Evolutionary conservation across 768 basidiomycete species (phyloP).

Genomic region (Russula sp.): DNA sequence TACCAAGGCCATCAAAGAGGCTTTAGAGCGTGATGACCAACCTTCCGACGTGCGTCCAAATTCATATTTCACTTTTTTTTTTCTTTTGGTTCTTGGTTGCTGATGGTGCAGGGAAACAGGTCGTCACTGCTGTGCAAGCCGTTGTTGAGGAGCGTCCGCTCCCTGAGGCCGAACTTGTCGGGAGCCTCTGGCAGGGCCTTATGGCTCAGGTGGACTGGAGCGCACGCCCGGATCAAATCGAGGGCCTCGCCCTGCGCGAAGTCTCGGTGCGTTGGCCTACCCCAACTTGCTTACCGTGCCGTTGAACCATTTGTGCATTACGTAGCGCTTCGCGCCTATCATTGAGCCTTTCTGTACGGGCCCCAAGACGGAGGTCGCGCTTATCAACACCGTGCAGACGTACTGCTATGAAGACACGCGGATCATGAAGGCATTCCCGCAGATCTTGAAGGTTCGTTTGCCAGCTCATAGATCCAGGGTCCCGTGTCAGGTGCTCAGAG

Average conservation of each 20-base stretch:
- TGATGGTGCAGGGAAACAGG: constrained; percentile 44
- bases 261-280: constrained; percentile 62
- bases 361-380: constrained; percentile 86
- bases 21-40: constrained; percentile 67
- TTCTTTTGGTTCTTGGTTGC: not conserved
- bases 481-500: not conserved
- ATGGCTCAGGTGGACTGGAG: constrained; percentile 87
- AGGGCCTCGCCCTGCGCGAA: constrained; percentile 83
- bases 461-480: not conserved
- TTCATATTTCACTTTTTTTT: not conserved
- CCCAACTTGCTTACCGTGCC: not conserved
- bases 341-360: constrained; percentile 88
- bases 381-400: constrained; percentile 93
- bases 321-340: constrained; percentile 76
- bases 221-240: constrained; percentile 88
- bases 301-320: not conserved
- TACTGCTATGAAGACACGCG: constrained; percentile 97
- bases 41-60: constrained; percentile 59
- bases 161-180: constrained; percentile 78
- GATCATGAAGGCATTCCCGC: constrained; percentile 91
- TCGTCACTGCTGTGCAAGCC: constrained; percentile 67
- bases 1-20: constrained; percentile 61
- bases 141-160: constrained; percentile 78
- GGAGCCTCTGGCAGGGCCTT: constrained; percentile 90
- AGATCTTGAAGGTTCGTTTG: constrained; percentile 75